Evolutionary conservation across 163 green algal genomes (phyloP), one percentile per base, ranked within the genome.

Genomic region (Scenedesmus sp.): DNA sequence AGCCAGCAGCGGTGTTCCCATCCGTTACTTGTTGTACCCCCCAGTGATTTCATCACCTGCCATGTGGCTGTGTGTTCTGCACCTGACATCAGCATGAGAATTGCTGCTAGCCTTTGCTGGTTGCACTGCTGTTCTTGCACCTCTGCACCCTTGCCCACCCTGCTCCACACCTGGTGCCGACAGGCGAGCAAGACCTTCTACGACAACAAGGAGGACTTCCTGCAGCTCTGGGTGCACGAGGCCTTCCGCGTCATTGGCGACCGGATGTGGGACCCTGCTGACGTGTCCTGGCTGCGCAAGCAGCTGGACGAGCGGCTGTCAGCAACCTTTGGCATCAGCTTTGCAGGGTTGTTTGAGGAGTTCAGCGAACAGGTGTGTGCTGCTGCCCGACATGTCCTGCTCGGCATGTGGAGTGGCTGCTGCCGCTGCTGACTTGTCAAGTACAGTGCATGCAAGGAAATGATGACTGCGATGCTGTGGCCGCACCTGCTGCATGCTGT

Each of bases 201-300:
- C 93, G 96, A 98, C 93, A 95, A 89, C 92, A 96, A 96, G 89
- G 97, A 98, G 86, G 94, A 96, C 65, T 95, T 99, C 90, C 93
- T 98, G 88, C 95, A 97, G 93, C 95, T 99, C 49, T 98, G 96
- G 96, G 95, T 93, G 85, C 97, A 99, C 82, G 97, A 99, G 90
- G 96, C 93, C 20, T 95, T 96, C 82, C 95, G 97, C 56, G 94
- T 98, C 84, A 97, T 97, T 86, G 95, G 95, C 24, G 97, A 99
- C 94, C 93, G 97, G 61, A 98, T 99, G 96, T 98, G 95, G 96
- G 96, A 98, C 92, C 33, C 79, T 26, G 76, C 72, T 26, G 97
- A 99, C 93, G 95, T 93, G 81, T 78, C 81, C 43, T 98, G 96
- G 96, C 93, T 99, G 76, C 76, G 93, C 46, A 93, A 91, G 24